phyloP scores from a whole-genome alignment of 2,329 filamentous ascomycete genomes.

The Monosporascus sp. region DNA sequence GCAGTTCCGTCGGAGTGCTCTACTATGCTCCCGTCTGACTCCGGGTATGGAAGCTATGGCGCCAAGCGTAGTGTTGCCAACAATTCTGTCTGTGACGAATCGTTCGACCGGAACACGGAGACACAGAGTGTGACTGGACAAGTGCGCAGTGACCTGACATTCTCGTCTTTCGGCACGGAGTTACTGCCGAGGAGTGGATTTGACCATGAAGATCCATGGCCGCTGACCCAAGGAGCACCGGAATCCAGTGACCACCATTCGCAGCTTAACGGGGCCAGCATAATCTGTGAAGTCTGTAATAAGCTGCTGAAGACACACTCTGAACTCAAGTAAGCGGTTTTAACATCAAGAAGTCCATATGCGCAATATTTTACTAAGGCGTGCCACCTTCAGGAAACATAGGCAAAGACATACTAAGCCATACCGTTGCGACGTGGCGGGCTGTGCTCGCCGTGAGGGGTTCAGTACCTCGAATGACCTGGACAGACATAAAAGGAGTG shows the following conservation, averaged over 20 bases:
- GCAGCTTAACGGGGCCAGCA: conserved; percentile 9
- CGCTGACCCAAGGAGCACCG: conserved; percentile 6
- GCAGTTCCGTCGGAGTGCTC: conserved; percentile 35
- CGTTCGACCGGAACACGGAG: conserved; percentile 32
- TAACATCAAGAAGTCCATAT: neutral
- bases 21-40: conserved; percentile 36
- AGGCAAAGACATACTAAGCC: conserved; percentile 63
- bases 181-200: conserved; percentile 7
- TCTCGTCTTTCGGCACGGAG: conserved; percentile 12
- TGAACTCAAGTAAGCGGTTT: conserved; percentile 46
- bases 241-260: conserved; percentile 4
- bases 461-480: conserved; percentile 81
- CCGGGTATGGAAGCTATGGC: conserved; percentile 40
- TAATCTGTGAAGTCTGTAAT: conserved; percentile 36
- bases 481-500: conserved; percentile 69
- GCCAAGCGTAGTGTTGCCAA: conserved; percentile 38
- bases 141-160: conserved; percentile 23
- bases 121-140: conserved; percentile 32
- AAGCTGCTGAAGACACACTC: conserved; percentile 45
- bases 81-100: conserved; percentile 38
- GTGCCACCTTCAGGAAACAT: conserved; percentile 59
- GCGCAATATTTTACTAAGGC: conserved; percentile 13
- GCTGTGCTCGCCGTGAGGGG: conserved; percentile 57
- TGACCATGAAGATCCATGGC: conserved; percentile 6
- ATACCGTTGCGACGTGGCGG: conserved; percentile 52